Evolutionary conservation across 345 rosid genomes (phyloP), one percentile per base, ranked within the genome.

Genomic region (Eutrema yunnanense): DNA sequence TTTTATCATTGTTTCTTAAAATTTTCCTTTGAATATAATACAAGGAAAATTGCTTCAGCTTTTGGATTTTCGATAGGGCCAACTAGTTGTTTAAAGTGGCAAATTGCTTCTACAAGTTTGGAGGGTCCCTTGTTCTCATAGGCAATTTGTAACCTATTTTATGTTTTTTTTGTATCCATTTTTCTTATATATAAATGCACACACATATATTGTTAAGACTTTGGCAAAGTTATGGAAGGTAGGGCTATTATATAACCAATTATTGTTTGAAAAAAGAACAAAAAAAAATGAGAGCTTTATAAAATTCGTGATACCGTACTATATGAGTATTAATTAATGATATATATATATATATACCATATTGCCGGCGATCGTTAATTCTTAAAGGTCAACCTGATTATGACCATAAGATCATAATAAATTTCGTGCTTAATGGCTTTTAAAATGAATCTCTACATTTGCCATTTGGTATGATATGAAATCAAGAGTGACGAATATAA

Each of bases 1-100:
- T 56, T 42, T 6, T 13, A 61, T 71, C 22, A 14, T 73, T 12
- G 14, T 36, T 58, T 58, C 33, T 65, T 19, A 66, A 38, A 8
- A 5, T 33, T 72, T 40, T 41, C 14, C 22, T 6, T 40, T 51
- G 9, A 47, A 26, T 53, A 61, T 42, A 8, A 36, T 32, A 27
- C 62, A 54, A 44, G 19, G 16, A 16, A 16, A 16, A 16, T 16
- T 16, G 16, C 16, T 16, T 16, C 40, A 75, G 59, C 79, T 69
- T 75, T 75, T 75, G 60, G 79, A 46, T 62, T 69, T 69, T 62
- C 59, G 6, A 75, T 69, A 75, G 65, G 59, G 71, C 60, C 74
- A 75, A 52, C 44, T 37, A 62, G 44, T 38, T 62, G 58, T 61
- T 60, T 44, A 67, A 61, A 22, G 79, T 68, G 58, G 73, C 78